A percentile compares a stretch with the other conserved stretches of the same genome.
phyloP scores from a whole-genome alignment of 2,329 filamentous ascomycete genomes.

The Hymenoscyphus fructigenus region DNA sequence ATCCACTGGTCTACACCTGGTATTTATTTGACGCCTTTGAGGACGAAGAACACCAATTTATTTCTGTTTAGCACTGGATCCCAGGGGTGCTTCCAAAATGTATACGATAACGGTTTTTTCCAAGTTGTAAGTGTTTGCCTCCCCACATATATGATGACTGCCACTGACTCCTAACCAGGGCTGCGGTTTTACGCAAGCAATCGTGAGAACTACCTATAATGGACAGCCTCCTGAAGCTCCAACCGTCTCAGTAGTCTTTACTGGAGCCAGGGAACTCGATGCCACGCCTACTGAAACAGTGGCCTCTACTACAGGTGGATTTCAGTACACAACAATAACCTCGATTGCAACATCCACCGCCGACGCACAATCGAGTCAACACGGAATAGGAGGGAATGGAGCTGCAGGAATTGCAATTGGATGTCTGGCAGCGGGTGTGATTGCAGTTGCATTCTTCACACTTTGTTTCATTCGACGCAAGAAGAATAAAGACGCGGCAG shows the following conservation, averaged over 20 bases:
- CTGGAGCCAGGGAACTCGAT: conserved; percentile 14
- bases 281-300: not conserved
- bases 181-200: conserved; percentile 14
- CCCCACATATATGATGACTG: not conserved
- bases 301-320: not conserved
- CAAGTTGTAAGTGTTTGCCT: conserved; percentile 13
- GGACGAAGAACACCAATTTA: not conserved
- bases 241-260: conserved; percentile 15
- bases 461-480: not conserved
- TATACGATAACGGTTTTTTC: conserved; percentile 15
- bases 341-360: conserved; percentile 9
- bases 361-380: not conserved
- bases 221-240: conserved; percentile 8
- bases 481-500: not conserved
- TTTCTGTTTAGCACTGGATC: conserved; percentile 12
- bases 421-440: not conserved
- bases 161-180: not conserved
- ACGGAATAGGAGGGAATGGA: not conserved
- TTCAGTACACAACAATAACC: not conserved
- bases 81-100: conserved; percentile 16
- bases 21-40: not conserved
- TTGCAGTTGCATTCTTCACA: not conserved
- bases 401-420: not conserved
- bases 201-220: conserved; percentile 11
- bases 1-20: conserved; percentile 20